Conservation (phyloP, 2,329 filamentous ascomycete species). For the Epichloe bromicola region DNA sequence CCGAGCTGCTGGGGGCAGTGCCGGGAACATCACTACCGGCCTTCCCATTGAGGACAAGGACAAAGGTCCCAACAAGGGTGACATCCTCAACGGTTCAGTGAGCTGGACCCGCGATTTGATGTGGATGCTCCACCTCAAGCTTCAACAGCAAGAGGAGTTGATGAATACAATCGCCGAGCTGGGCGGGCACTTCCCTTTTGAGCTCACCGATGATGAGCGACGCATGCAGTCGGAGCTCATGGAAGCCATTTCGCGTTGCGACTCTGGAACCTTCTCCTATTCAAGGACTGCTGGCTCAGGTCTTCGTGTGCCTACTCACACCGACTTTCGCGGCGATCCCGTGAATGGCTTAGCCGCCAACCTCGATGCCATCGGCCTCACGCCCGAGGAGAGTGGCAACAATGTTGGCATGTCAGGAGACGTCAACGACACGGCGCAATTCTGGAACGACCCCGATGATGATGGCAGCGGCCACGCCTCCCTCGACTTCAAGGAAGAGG, state of each 20-base stretch:
- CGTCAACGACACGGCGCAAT: constrained; percentile 37
- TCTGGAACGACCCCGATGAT: constrained; percentile 58
- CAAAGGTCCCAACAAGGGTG: constrained; percentile 96
- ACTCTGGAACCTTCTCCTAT: constrained; percentile 65
- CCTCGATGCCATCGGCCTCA: constrained; percentile 24
- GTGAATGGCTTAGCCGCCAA: constrained; percentile 34
- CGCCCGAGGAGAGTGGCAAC: constrained; percentile 26
- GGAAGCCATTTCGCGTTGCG: constrained; percentile 74
- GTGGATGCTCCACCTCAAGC: constrained; percentile 87
- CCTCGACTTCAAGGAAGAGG: constrained; percentile 83
- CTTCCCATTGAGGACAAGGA: constrained; percentile 94
- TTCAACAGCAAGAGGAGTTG: constrained; percentile 81
- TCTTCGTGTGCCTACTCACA: constrained; percentile 83
- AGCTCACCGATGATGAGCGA: constrained; percentile 80
- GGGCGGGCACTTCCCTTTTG: constrained; percentile 62
- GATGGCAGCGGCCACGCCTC: constrained; percentile 54
- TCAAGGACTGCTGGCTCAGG: constrained; percentile 72
- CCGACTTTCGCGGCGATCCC: constrained; percentile 76
- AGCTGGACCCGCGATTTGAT: constrained; percentile 96
- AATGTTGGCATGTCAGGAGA: constrained; percentile 29
- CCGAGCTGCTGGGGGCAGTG: constrained; percentile 55
- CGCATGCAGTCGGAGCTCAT: constrained; percentile 91
- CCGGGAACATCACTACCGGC: constrained; percentile 80
- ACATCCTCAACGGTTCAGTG: constrained; percentile 93
- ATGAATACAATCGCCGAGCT: constrained; percentile 60